phyloP scores from a whole-genome alignment of 148 eudicot genomes.

The Vaccinium myrtillus region DNA sequence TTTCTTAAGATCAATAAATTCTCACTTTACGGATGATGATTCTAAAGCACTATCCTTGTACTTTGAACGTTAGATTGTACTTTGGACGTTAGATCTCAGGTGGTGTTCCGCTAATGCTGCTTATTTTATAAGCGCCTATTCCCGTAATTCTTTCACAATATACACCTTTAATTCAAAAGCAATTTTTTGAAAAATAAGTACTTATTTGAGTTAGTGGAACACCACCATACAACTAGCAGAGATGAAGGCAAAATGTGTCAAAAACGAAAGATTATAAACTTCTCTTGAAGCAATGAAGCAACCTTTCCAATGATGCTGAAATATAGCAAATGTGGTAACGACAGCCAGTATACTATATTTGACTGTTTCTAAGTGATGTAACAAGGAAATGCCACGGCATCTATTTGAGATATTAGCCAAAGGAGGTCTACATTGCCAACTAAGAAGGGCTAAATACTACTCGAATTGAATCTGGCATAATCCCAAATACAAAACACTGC shows the following conservation, averaged over 20 bases:
- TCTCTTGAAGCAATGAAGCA: not conserved
- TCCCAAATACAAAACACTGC: no score
- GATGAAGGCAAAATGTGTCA: not conserved
- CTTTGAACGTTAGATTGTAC: constrained; percentile 34
- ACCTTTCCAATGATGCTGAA: not conserved
- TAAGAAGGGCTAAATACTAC: no score
- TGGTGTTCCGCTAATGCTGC: no score
- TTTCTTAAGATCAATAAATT: not conserved
- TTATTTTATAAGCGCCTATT: no score
- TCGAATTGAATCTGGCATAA: no score
- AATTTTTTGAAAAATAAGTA: no score
- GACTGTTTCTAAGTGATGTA: not conserved
- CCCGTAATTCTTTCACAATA: no score
- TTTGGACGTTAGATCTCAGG: no score
- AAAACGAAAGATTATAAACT: not conserved
- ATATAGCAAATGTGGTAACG: not conserved
- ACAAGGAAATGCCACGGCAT: not conserved
- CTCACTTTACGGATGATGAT: not conserved
- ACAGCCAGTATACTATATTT: not conserved
- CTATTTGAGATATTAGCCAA: not conserved
- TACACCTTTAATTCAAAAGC: no score
- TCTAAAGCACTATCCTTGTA: not conserved
- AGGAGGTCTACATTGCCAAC: not conserved
- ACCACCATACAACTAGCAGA: not conserved
- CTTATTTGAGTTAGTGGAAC: no score